A percentile compares a stretch with the other conserved stretches of the same genome.
These are phyloP conservation scores for Aspergillus ustus DNA, from an alignment of 2,329 filamentous ascomycete genomes.

Conservation along the genomic window DNA sequence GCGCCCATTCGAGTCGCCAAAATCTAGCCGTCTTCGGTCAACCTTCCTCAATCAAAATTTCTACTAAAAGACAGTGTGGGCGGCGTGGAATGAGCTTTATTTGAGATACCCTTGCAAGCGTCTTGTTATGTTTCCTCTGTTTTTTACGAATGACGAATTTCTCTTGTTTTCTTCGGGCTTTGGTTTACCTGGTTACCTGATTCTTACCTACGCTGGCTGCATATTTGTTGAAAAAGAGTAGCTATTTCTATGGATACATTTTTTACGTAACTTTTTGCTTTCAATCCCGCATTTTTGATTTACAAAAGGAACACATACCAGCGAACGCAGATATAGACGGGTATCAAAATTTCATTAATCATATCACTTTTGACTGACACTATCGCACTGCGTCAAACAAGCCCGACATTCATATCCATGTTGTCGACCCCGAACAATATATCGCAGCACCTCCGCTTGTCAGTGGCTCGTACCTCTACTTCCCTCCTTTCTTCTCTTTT, in stretches of 20 bases:
- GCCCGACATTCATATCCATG: not conserved
- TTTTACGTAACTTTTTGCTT: not conserved
- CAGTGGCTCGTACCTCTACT: conserved; percentile 27
- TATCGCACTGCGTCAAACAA: not conserved
- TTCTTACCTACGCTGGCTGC: conserved; percentile 14
- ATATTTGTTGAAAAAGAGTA: not conserved
- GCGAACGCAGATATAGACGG: conserved; percentile 13
- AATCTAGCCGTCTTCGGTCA: conserved; percentile 20
- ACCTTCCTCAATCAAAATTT: not conserved
- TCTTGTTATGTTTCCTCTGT: conserved; percentile 19
- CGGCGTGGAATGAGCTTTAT: conserved; percentile 34
- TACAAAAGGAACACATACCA: too few species aligned
- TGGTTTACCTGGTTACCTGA: not conserved
- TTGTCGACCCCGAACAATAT: not conserved
- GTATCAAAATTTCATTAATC: conserved; percentile 23
- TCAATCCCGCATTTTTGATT: too few species aligned
- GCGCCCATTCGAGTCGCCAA: conserved; percentile 38
- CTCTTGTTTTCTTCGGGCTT: conserved; percentile 5
- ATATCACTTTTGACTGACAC: conserved; percentile 1
- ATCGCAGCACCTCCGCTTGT: not conserved
- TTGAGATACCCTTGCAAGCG: conserved; percentile 42
- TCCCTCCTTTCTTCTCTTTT: conserved; percentile 36
- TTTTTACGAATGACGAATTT: conserved; percentile 20
- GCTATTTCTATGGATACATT: not conserved
- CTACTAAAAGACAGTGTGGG: conserved; percentile 15